Conservation (phyloP, 495 filamentous ascomycete species). For the Neurospora sublineolata region DNA sequence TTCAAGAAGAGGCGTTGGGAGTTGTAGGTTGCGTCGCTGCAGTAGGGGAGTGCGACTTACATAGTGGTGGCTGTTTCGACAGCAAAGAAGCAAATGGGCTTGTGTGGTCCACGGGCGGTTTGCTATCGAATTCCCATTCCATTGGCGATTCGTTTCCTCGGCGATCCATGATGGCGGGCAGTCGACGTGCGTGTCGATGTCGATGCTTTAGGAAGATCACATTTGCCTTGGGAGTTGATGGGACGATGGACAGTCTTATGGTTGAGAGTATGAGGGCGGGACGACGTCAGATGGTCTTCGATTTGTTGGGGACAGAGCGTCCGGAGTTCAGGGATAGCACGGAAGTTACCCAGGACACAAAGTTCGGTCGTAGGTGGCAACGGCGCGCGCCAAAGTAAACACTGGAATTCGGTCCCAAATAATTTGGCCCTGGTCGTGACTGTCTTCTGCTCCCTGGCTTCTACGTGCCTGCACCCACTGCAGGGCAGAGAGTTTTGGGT, state of each 20-base stretch:
- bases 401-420: slow-evolving; percentile 1
- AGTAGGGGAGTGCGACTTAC: slow-evolving; percentile 9
- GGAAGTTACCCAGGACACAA: neutral
- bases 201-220: neutral
- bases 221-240: neutral
- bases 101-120: slow-evolving; percentile 32
- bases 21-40: neutral
- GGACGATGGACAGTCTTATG: neutral
- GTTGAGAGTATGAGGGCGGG: neutral
- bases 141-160: slow-evolving; percentile 35
- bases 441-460: neutral
- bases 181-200: neutral
- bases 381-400: slow-evolving; percentile 18
- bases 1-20: neutral
- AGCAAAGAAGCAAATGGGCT: slow-evolving; percentile 33
- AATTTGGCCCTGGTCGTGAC: neutral
- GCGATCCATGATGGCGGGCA: slow-evolving; percentile 24
- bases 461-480: neutral
- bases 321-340: neutral
- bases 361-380: slow-evolving; percentile 21
- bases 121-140: slow-evolving; percentile 39
- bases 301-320: neutral
- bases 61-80: slow-evolving; percentile 9
- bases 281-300: neutral
- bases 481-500: neutral